A percentile compares a stretch with the other conserved stretches of the same genome.
Evolutionary conservation across 805 yeast genomes (phyloP).

Genomic region (Lachancea waltii): DNA sequence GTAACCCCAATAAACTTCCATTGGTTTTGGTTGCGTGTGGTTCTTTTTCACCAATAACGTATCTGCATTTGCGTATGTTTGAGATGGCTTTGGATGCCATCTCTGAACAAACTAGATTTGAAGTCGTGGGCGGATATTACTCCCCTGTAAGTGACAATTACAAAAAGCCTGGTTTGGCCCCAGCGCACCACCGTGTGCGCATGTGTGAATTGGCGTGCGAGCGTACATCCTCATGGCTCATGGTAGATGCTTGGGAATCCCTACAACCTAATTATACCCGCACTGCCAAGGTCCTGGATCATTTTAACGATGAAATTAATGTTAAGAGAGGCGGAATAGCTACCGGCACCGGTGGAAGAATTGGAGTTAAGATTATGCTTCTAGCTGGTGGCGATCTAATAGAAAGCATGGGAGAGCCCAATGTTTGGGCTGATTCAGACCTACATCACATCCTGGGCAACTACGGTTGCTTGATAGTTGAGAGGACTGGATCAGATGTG

Average conservation of each 20-base stretch:
- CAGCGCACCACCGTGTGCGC: constrained; percentile 81
- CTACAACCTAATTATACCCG: constrained; percentile 85
- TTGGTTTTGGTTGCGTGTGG: constrained; percentile 96
- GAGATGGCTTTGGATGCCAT: constrained; percentile 97
- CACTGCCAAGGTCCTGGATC: constrained; percentile 93
- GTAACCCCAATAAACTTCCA: constrained; percentile 76
- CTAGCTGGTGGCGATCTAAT: constrained; percentile 97
- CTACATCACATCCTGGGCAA: constrained; percentile 91
- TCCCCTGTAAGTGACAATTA: constrained; percentile 93
- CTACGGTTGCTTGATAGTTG: constrained; percentile 94
- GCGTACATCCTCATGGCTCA: constrained; percentile 91
- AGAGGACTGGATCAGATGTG: constrained; percentile 94
- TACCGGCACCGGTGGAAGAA: constrained; percentile 49
- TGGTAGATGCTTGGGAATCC: constrained; percentile 99
- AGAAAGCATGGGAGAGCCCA: constrained; percentile 99
- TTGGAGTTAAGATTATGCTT: constrained; percentile 91
- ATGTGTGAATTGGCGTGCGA: constrained; percentile 99
- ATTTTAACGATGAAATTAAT: constrained; percentile 91
- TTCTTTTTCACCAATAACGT: constrained; percentile 92
- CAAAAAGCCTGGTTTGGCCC: constrained; percentile 87
- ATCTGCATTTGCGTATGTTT: constrained; percentile 91
- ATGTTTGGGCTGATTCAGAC: constrained; percentile 97
- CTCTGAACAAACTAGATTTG: constrained; percentile 85
- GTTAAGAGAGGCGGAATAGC: constrained; percentile 80
- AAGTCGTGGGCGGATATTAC: constrained; percentile 93